These are phyloP conservation scores for Penicillium corylophilum DNA, from an alignment of 2,329 filamentous ascomycete species.

Conservation along the genomic window DNA sequence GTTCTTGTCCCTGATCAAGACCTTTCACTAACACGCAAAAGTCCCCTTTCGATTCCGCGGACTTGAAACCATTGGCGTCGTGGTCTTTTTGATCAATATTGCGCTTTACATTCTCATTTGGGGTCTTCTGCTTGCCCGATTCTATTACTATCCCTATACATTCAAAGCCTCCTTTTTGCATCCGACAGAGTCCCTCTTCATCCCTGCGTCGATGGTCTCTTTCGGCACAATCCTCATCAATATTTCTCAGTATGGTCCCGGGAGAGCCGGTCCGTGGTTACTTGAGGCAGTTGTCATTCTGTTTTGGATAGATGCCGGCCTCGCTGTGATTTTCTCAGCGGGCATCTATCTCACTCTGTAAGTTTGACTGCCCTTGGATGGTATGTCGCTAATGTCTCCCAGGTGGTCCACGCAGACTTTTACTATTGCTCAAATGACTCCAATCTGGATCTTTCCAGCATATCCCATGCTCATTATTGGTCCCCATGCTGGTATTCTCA, in stretches of 20 bases:
- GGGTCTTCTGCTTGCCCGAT: conserved; percentile 64
- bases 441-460: conserved; percentile 83
- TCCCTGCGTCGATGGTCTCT: conserved; percentile 67
- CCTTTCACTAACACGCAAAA: conserved; percentile 21
- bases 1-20: neutral
- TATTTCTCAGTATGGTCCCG: conserved; percentile 71
- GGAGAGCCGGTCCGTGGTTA: conserved; percentile 63
- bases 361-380: conserved; percentile 18
- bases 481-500: conserved; percentile 65
- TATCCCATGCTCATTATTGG: conserved; percentile 78
- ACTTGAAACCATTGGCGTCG: conserved; percentile 58
- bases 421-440: conserved; percentile 81
- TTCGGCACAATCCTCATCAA: conserved; percentile 76
- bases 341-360: conserved; percentile 73
- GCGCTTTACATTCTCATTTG: conserved; percentile 63
- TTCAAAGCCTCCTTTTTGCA: conserved; percentile 72
- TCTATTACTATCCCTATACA: conserved; percentile 67
- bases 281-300: conserved; percentile 60
- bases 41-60: conserved; percentile 57
- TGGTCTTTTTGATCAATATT: conserved; percentile 65
- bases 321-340: conserved; percentile 67
- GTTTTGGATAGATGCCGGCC: conserved; percentile 71
- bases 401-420: conserved; percentile 66
- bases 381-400: conserved; percentile 12
- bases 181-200: conserved; percentile 75